phyloP scores from a whole-genome alignment of 768 basidiomycete genomes.

The Mrakia gelida region DNA sequence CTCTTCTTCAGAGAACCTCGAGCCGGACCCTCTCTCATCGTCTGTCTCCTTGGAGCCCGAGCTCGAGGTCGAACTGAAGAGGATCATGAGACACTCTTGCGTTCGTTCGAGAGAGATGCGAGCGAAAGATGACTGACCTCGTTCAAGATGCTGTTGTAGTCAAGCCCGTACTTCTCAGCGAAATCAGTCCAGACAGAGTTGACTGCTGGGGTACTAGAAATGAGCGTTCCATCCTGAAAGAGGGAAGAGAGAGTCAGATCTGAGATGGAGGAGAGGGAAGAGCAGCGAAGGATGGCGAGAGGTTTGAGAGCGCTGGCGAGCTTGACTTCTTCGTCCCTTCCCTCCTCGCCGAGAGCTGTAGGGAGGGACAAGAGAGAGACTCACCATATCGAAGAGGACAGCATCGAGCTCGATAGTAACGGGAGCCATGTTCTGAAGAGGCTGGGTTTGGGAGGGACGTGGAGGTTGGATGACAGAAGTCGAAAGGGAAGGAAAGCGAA shows the following conservation, averaged over 20 bases:
- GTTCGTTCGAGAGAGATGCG: not conserved
- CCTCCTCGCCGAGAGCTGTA: not conserved
- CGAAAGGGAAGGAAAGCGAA: not conserved
- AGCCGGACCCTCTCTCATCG: no score
- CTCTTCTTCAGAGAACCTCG: no score
- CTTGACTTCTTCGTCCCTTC: not conserved
- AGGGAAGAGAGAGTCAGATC: not conserved
- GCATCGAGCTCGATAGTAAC: constrained; percentile 25
- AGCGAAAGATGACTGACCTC: not conserved
- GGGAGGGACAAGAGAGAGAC: not conserved
- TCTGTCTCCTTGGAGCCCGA: not conserved
- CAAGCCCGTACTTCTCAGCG: constrained; percentile 20
- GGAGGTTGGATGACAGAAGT: not conserved
- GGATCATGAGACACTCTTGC: not conserved
- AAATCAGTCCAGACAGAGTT: constrained; percentile 24
- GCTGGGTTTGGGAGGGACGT: not conserved
- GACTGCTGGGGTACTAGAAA: constrained; percentile 18
- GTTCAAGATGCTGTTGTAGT: constrained; percentile 15
- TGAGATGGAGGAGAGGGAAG: no score
- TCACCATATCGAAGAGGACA: constrained; percentile 28
- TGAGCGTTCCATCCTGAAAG: constrained; percentile 19
- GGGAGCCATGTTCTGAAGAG: constrained; percentile 12
- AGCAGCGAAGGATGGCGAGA: not conserved
- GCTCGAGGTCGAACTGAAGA: not conserved
- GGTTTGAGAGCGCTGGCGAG: not conserved